Percentiles rank a stretch among this genome's conserved stretches.
Evolutionary conservation across 371 early-diverging fungal species (phyloP).

Genomic region (Apophysomyces elegans): DNA sequence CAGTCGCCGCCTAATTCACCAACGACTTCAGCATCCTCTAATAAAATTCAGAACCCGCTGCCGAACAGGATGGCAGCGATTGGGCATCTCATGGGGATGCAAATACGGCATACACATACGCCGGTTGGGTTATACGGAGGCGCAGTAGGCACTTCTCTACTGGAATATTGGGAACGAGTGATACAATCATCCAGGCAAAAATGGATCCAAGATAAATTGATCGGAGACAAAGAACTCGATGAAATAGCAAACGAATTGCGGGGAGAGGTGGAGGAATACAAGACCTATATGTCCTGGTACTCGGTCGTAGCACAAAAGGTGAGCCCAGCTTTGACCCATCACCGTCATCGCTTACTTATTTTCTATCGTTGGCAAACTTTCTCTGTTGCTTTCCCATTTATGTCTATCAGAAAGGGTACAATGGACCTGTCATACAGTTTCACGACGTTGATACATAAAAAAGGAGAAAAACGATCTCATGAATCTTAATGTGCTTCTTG

Average conservation of each 20-base stretch:
- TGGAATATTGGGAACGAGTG: slow-evolving; percentile 48
- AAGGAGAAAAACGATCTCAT: background rate
- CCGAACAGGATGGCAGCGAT: slow-evolving; percentile 46
- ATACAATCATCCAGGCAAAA: slow-evolving; percentile 32
- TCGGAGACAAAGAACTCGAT: slow-evolving; percentile 43
- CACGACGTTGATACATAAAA: slow-evolving; percentile 27
- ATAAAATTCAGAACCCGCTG: slow-evolving; percentile 33
- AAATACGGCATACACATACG: slow-evolving; percentile 48
- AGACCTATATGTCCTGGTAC: slow-evolving; percentile 55
- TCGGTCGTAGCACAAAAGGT: slow-evolving; percentile 52
- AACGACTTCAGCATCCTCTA: background rate
- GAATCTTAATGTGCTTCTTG: background rate
- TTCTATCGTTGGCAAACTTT: background rate
- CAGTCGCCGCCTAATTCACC: slow-evolving; percentile 11
- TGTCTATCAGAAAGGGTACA: slow-evolving; percentile 34
- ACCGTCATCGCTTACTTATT: background rate
- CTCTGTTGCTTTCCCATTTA: no score
- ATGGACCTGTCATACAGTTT: slow-evolving; percentile 43
- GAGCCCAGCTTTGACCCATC: background rate
- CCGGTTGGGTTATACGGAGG: slow-evolving; percentile 47
- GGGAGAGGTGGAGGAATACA: slow-evolving; percentile 38
- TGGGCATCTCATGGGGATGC: slow-evolving; percentile 41
- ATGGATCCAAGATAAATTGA: slow-evolving; percentile 40
- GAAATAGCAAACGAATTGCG: slow-evolving; percentile 28
- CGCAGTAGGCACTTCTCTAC: slow-evolving; percentile 34